Evolutionary conservation across 1,284 basidiomycete genomes (phyloP), one percentile per base, ranked within the genome.

Genomic region (Inonotus obliquus): DNA sequence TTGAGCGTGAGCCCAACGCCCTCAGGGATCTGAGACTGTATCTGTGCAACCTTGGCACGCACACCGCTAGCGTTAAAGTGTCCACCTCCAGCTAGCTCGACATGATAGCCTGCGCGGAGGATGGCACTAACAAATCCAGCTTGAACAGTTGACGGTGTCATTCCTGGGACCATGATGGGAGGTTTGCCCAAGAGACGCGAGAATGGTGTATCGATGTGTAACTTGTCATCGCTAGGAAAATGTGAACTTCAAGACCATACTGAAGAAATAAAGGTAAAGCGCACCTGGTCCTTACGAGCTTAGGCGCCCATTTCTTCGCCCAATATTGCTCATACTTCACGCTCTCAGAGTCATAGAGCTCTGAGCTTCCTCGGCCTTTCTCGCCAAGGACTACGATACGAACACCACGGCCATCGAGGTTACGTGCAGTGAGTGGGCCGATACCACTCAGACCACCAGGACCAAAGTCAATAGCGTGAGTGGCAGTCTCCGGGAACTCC

Each of bases 121-220:
- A 96, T 84, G 6, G 96, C 95, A 63, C 88, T 86, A 67, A 97
- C 94, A 73, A 97, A 94, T 48, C 93, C 93, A 56, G 89, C 89
- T 71, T 94, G 89, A 65, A 98, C 95, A 23, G 95, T 98, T 1
- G 88, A 89, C 0, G 95, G 95, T 0, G 95, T 97, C 97, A 99
- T 99, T 67, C 96, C 97, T 54, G 94, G 94, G 53, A 99, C 94
- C 95, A 98, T 98, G 75, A 99, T 89, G 19, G 96, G 96, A 1
- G 96, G 87, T 77, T 98, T 98, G 68, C 94, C 94, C 39, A 98
- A 78, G 55, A 98, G 84, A 65, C 96, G 91, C 59, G 96, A 97
- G 82, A 97, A 96, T 5, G 94, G 91, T 0, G 96, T 98, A 75
- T 99, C 95, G 69, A 99, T 83, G 72, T 96, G 88, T 60, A 98